phyloP scores from a whole-genome alignment of 805 yeast genomes.

The Candida piceae region DNA sequence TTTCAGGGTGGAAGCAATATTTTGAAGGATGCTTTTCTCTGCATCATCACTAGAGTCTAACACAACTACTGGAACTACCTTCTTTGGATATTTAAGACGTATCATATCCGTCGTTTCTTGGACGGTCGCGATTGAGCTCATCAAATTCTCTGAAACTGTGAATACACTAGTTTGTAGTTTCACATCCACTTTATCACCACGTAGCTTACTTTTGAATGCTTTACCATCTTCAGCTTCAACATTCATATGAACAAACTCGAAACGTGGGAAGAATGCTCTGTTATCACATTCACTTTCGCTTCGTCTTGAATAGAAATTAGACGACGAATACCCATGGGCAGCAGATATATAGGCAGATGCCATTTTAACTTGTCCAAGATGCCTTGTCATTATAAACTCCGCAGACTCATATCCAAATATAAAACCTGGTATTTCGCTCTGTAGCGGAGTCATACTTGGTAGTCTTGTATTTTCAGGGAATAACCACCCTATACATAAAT shows the following conservation, averaged over 20 bases:
- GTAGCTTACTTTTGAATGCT: conserved; percentile 45
- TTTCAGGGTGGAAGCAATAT: conserved; percentile 7
- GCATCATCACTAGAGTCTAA: conserved; percentile 8
- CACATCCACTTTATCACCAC: conserved; percentile 69
- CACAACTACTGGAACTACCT: background rate
- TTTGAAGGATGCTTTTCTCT: conserved; percentile 21
- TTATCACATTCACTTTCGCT: conserved; percentile 47
- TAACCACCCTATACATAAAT: conserved; percentile 76
- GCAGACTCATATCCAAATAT: conserved; percentile 73
- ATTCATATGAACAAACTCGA: conserved; percentile 48
- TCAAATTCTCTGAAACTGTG: conserved; percentile 45
- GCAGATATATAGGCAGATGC: conserved; percentile 66
- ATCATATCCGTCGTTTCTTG: conserved; percentile 20
- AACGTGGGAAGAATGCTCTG: conserved; percentile 63
- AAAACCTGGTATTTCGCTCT: conserved; percentile 51
- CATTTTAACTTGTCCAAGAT: conserved; percentile 62
- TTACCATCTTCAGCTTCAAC: conserved; percentile 18
- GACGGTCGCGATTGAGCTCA: conserved; percentile 38
- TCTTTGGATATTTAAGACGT: background rate
- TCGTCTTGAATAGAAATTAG: conserved; percentile 39
- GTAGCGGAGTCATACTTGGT: conserved; percentile 14
- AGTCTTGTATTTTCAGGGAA: conserved; percentile 40
- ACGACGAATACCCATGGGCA: conserved; percentile 55
- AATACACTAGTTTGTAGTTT: conserved; percentile 55
- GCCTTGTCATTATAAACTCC: conserved; percentile 57